A percentile compares a stretch with the other conserved stretches of the same genome.
phyloP scores from a whole-genome alignment of 2,329 filamentous ascomycete species.

The Stagonosporopsis tanaceti region DNA sequence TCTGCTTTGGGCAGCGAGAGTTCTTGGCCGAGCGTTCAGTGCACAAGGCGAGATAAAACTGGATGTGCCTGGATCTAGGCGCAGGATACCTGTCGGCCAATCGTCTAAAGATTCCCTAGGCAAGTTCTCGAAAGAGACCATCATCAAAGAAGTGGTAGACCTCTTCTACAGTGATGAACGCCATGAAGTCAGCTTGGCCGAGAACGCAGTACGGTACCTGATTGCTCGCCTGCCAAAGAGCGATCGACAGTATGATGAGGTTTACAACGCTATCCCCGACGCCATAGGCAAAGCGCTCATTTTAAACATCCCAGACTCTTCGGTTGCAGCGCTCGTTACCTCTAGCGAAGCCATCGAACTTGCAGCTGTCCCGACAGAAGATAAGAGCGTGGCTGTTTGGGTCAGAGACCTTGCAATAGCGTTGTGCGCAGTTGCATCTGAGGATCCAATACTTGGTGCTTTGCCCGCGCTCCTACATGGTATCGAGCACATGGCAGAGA shows the following conservation, averaged over 20 bases:
- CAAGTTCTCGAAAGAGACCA: constrained; percentile 44
- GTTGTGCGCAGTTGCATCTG: constrained; percentile 59
- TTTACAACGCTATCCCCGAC: constrained; percentile 40
- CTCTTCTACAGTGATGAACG: constrained; percentile 51
- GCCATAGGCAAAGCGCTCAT: constrained; percentile 41
- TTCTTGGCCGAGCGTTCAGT: constrained; percentile 77
- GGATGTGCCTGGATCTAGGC: constrained; percentile 28
- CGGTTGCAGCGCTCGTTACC: constrained; percentile 6
- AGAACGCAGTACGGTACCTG: constrained; percentile 48
- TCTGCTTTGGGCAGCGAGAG: constrained; percentile 82
- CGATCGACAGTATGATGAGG: constrained; percentile 39
- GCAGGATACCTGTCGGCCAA: constrained; percentile 35
- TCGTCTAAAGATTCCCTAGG: constrained; percentile 33
- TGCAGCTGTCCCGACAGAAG: constrained; percentile 25
- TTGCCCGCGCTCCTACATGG: constrained; percentile 71
- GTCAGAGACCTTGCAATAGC: constrained; percentile 67
- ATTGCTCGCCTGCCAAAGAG: constrained; percentile 36
- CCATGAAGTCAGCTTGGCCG: constrained; percentile 54
- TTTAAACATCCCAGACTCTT: constrained; percentile 28
- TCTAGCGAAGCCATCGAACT: constrained; percentile 26
- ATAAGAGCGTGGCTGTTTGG: constrained; percentile 59
- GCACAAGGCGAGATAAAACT: constrained; percentile 71
- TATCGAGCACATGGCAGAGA: constrained; percentile 74
- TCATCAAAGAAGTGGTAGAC: constrained; percentile 49
- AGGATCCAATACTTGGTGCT: constrained; percentile 73